Evolutionary conservation across 139 green algal genomes (phyloP), one percentile per base, ranked within the genome.

Genomic region (Coccomyxa sp.): DNA sequence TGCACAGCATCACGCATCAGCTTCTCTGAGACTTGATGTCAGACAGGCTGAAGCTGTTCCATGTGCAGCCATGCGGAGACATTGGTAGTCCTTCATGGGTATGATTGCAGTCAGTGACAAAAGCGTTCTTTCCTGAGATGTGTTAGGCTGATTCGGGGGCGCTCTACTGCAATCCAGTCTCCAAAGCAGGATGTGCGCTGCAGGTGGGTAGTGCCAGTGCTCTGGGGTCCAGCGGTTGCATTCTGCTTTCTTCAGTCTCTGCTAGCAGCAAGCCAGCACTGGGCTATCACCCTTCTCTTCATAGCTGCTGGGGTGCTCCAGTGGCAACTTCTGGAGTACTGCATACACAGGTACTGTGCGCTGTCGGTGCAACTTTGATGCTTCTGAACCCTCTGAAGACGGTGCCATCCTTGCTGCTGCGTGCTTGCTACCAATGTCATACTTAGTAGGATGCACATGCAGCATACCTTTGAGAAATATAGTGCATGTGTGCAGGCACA

Each of bases 301-400:
- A 22, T 64, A 6, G 24, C 86, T n/a, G 69, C 77, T 6, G 94
- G 93, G 54, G 55, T 93, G 10, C 36, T 93, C 27, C 50, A 90
- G 7, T 99, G 95, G 95, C 89, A 95, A 76, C 41, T 92, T 0
- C 77, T 97, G 0, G 95, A 99, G 83, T 99, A 99, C 82, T 69
- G 50, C 27, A 64, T 64, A 64, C 50, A 64, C 5, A 64, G 50
- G 50, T 64, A 22, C 50, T 18, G n/a, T n/a, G n/a, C n/a, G n/a
- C n/a, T n/a, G n/a, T n/a, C n/a, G n/a, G n/a, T n/a, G n/a, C n/a
- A n/a, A n/a, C n/a, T n/a, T n/a, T n/a, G n/a, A n/a, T n/a, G n/a
- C n/a, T n/a, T n/a, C n/a, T n/a, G n/a, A n/a, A n/a, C n/a, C n/a
- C n/a, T n/a, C n/a, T n/a, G n/a, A n/a, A n/a, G n/a, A n/a, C n/a